phyloP scores from a whole-genome alignment of 768 basidiomycete genomes.

The Leucosporidium yakuticum region DNA sequence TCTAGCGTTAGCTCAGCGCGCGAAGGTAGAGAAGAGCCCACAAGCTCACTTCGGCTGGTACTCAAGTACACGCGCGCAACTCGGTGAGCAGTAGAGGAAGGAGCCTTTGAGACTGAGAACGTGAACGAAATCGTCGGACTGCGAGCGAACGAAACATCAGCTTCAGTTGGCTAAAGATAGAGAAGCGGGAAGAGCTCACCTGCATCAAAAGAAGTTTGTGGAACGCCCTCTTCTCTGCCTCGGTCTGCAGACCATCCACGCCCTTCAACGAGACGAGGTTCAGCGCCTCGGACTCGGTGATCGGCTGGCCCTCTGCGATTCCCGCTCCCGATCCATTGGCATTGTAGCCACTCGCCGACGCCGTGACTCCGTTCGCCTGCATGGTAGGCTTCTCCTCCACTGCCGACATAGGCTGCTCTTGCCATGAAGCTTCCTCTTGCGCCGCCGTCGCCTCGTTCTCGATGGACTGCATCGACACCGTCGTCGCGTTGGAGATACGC shows the following conservation, averaged over 20 bases:
- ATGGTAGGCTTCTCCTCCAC: not conserved
- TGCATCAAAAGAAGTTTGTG: slow-evolving; percentile 41
- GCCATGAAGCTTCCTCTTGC: not conserved
- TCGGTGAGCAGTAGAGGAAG: slow-evolving; percentile 86
- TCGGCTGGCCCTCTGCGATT: not conserved
- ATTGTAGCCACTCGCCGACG: not conserved
- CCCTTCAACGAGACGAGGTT: not conserved
- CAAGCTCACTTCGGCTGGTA: slow-evolving; percentile 34
- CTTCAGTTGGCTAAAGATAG: not conserved
- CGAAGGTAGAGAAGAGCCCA: not conserved
- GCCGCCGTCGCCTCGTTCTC: slow-evolving; percentile 2
- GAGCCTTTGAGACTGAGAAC: slow-evolving; percentile 87
- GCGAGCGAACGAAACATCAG: not conserved
- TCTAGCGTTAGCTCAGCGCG: not conserved
- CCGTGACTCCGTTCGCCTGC: not conserved
- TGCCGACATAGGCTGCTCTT: not conserved
- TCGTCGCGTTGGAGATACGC: slow-evolving; percentile 5
- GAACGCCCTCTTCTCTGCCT: slow-evolving; percentile 39
- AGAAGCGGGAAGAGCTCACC: slow-evolving; percentile 1
- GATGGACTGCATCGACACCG: slow-evolving; percentile 26
- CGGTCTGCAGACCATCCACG: not conserved
- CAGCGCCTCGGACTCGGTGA: not conserved
- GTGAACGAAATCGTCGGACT: slow-evolving; percentile 68
- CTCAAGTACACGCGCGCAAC: slow-evolving; percentile 56
- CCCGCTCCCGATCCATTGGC: not conserved